Evolutionary conservation across 371 early-diverging fungal genomes (phyloP).

Genomic region (Syncephalastrum sp.): DNA sequence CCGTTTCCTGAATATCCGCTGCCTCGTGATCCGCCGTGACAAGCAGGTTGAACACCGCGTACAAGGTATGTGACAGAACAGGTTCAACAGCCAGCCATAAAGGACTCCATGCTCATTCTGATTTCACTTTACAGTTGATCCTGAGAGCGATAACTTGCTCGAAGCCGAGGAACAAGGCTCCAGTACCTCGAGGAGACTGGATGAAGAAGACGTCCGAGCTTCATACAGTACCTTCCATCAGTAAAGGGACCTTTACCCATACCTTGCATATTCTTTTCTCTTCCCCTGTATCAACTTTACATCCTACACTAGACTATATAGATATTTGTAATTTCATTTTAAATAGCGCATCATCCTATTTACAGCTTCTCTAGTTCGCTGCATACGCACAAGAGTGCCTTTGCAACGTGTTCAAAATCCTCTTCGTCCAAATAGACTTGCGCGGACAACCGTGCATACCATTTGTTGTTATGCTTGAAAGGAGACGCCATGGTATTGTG

Average conservation of each 20-base stretch:
- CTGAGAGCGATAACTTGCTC: slow-evolving; percentile 7
- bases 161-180: slow-evolving; percentile 9
- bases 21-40: slow-evolving; percentile 64
- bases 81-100: no score
- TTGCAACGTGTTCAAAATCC: slow-evolving; percentile 50
- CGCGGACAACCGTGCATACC: slow-evolving; percentile 56
- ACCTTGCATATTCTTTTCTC: neutral
- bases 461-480: slow-evolving; percentile 46
- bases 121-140: no score
- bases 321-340: no score
- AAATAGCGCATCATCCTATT: neutral
- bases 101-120: neutral
- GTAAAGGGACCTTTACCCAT: slow-evolving; percentile 1
- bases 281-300: slow-evolving; percentile 1
- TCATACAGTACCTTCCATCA: slow-evolving; percentile 17
- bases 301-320: neutral
- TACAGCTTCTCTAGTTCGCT: slow-evolving; percentile 27
- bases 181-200: slow-evolving; percentile 1
- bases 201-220: slow-evolving; percentile 8
- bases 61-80: slow-evolving; percentile 3
- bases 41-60: slow-evolving; percentile 13
- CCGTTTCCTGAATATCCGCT: slow-evolving; percentile 78
- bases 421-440: slow-evolving; percentile 59
- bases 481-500: slow-evolving; percentile 40
- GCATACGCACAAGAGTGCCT: slow-evolving; percentile 42